Evolutionary conservation across 768 basidiomycete species (phyloP).

Genomic region (Kwoniella heveanensis): DNA sequence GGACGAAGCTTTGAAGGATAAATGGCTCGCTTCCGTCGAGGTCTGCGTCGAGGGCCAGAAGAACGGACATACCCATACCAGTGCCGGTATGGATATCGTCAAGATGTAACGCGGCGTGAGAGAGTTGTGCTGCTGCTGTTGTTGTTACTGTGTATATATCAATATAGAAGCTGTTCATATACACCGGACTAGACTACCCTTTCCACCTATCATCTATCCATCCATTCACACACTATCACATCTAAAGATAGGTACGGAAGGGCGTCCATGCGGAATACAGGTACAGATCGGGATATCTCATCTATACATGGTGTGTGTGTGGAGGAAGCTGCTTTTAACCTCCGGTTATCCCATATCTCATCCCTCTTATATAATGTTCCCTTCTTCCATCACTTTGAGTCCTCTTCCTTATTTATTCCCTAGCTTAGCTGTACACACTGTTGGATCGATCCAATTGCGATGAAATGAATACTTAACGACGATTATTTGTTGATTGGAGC

Average conservation of each 20-base stretch:
- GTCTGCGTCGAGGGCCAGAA: conserved; percentile 65
- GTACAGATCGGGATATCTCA: no score
- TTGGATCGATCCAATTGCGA: background rate
- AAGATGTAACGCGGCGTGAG: conserved; percentile 21
- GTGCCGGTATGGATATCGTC: conserved; percentile 48
- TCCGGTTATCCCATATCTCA: no score
- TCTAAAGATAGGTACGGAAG: background rate
- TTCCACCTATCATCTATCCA: background rate
- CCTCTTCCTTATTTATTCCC: background rate
- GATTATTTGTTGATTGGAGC: no score
- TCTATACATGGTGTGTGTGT: no score
- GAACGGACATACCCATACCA: conserved; percentile 46
- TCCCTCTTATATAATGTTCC: no score
- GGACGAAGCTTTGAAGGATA: conserved; percentile 75
- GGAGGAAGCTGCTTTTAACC: no score
- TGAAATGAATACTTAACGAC: background rate
- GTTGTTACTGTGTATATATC: background rate
- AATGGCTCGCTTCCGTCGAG: conserved; percentile 80
- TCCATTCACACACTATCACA: background rate
- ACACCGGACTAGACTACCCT: background rate
- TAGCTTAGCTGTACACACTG: background rate
- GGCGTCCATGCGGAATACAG: no score
- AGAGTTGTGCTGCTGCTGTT: background rate
- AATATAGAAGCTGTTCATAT: background rate
- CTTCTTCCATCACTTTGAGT: background rate